These are phyloP conservation scores for Rhizopus arrhizus DNA, from an alignment of 371 early-diverging fungal species.

Conservation along the genomic window DNA sequence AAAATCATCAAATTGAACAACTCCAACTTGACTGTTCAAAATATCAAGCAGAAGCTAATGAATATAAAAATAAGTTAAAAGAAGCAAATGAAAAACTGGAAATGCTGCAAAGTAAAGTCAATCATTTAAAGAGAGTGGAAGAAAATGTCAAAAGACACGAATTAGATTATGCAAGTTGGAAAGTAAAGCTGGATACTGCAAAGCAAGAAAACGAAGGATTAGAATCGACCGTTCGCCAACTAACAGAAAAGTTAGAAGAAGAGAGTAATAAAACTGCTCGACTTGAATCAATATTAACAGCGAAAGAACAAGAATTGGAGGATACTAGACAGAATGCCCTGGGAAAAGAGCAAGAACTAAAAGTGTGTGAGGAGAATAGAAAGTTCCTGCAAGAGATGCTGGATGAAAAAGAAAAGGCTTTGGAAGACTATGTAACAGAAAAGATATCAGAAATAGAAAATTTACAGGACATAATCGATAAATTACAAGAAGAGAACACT, in stretches of 20 bases:
- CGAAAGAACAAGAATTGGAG: constrained; percentile 6
- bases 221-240: neutral
- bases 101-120: neutral
- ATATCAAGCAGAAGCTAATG: neutral
- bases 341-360: constrained; percentile 8
- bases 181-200: neutral
- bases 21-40: neutral
- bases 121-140: neutral
- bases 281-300: constrained; percentile 5
- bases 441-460: neutral
- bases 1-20: neutral
- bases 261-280: constrained; percentile 5
- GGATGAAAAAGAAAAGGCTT: constrained; percentile 8
- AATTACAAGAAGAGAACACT: constrained; percentile 9
- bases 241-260: neutral
- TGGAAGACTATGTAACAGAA: neutral
- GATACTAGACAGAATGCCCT: neutral
- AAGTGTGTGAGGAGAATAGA: neutral
- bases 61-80: neutral
- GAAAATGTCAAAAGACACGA: neutral
- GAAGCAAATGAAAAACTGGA: neutral
- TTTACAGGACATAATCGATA: neutral
- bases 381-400: neutral
- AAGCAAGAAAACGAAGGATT: neutral
- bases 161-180: neutral